Conservation (phyloP, 2,329 filamentous ascomycete species). For the Ceratocystis albifundus region DNA sequence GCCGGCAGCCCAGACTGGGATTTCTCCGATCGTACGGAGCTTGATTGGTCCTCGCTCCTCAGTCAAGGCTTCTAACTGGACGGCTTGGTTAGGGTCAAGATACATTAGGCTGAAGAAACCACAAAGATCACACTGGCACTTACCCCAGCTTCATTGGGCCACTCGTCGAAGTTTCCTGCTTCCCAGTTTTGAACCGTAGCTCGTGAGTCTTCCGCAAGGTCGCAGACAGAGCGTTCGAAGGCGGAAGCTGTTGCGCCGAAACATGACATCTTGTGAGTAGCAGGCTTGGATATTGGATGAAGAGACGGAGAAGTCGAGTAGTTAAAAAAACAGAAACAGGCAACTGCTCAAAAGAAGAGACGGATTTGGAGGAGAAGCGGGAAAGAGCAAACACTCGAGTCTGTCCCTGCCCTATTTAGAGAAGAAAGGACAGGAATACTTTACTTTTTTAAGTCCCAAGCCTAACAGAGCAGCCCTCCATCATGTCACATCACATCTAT, state of each 20-base stretch:
- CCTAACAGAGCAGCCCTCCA: neutral
- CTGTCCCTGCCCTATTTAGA: neutral
- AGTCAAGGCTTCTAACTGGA: conserved; percentile 54
- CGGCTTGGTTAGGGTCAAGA: neutral
- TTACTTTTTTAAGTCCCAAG: neutral
- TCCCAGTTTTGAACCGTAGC: neutral
- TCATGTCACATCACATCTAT: neutral
- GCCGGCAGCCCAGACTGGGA: conserved; percentile 61
- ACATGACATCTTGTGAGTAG: neutral
- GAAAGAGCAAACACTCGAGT: conserved; percentile 4
- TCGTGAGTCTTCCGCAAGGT: neutral
- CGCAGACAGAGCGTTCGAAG: neutral
- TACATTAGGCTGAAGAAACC: no score
- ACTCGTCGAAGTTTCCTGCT: conserved; percentile 31
- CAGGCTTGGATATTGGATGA: neutral
- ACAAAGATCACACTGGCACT: conserved; percentile 21
- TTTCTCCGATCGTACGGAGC: conserved; percentile 50
- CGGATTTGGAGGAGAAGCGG: neutral
- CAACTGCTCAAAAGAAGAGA: conserved; percentile 1
- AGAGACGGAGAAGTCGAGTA: neutral
- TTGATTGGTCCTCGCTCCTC: conserved; percentile 55
- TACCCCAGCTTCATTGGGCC: conserved; percentile 41
- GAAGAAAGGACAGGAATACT: neutral
- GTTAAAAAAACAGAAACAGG: neutral
- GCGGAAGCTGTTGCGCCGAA: neutral